These are phyloP conservation scores for Zalerion maritima DNA, from an alignment of 495 filamentous ascomycete species.

Conservation along the genomic window DNA sequence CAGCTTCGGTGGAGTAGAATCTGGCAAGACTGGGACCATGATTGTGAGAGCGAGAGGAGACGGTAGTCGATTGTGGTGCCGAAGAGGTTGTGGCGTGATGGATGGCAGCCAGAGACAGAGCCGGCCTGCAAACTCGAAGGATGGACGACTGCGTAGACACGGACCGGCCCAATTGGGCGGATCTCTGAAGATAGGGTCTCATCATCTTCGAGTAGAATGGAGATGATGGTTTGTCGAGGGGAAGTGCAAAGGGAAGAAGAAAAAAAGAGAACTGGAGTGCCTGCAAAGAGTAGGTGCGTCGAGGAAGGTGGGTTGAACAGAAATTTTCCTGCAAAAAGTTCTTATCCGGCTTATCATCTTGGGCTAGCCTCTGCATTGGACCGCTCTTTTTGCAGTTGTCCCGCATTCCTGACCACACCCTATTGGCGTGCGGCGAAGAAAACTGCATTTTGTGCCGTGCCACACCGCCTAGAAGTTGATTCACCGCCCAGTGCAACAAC, in stretches of 20 bases:
- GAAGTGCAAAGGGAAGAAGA: conserved; percentile 6
- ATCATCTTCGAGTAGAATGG: conserved; percentile 1
- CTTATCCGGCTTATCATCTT: no score
- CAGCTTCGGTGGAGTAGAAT: conserved; percentile 24
- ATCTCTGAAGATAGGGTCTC: neutral
- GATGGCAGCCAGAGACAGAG: conserved; percentile 13
- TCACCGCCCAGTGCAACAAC: no score
- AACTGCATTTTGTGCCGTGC: no score
- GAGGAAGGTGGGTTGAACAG: conserved; percentile 1
- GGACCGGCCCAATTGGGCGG: conserved; percentile 1
- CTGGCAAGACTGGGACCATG: conserved; percentile 9
- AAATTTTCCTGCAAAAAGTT: conserved; percentile 9
- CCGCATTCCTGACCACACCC: no score
- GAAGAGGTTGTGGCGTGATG: conserved; percentile 11
- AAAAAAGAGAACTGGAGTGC: conserved; percentile 6
- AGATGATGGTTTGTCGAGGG: conserved; percentile 1
- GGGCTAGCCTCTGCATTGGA: no score
- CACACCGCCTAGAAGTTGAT: no score
- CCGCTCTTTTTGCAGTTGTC: no score
- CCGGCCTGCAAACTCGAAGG: conserved; percentile 16
- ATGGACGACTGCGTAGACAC: conserved; percentile 16
- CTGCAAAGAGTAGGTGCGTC: no score
- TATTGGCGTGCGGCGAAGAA: no score
- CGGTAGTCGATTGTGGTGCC: conserved; percentile 10
- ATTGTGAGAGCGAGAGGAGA: conserved; percentile 5